phyloP scores from a whole-genome alignment of 768 basidiomycete species.

The Pluteus cervinus region DNA sequence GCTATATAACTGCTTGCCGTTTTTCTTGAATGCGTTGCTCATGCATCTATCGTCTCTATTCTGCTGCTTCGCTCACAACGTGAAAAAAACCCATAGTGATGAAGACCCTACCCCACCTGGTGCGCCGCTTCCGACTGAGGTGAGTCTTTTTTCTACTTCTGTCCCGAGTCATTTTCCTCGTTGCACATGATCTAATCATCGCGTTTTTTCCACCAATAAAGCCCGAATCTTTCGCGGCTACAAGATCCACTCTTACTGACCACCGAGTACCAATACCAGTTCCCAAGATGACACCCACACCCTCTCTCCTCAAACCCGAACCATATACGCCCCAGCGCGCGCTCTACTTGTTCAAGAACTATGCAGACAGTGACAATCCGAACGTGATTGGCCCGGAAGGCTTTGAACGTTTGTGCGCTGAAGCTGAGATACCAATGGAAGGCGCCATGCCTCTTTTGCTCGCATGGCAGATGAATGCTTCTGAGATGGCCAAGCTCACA shows the following conservation, averaged over 20 bases:
- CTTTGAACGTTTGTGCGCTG: constrained; percentile 62
- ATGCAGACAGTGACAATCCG: constrained; percentile 52
- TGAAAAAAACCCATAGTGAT: constrained; percentile 44
- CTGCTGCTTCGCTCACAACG: constrained; percentile 57
- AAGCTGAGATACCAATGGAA: constrained; percentile 68
- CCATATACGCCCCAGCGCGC: constrained; percentile 48
- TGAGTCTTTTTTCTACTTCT: too few relatives aligned
- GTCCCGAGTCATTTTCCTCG: too few relatives aligned
- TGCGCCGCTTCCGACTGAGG: constrained; percentile 21
- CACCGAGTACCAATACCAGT: constrained; percentile 1
- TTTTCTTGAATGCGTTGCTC: constrained; percentile 32
- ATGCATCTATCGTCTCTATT: constrained; percentile 60
- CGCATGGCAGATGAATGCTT: constrained; percentile 67
- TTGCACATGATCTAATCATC: too few relatives aligned
- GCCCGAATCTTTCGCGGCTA: background rate
- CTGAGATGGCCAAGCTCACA: constrained; percentile 69
- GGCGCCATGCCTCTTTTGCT: constrained; percentile 67
- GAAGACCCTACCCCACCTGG: constrained; percentile 30
- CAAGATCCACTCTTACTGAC: background rate
- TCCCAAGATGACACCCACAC: constrained; percentile 9
- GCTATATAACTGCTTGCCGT: constrained; percentile 8
- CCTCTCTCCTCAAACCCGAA: constrained; percentile 20
- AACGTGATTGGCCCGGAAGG: constrained; percentile 66
- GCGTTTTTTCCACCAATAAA: too few relatives aligned
- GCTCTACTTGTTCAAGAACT: constrained; percentile 51